A percentile compares a stretch with the other conserved stretches of the same genome.
These are phyloP conservation scores for Cicer cuneatum DNA, from an alignment of 306 rosid genomes.

Conservation along the genomic window DNA sequence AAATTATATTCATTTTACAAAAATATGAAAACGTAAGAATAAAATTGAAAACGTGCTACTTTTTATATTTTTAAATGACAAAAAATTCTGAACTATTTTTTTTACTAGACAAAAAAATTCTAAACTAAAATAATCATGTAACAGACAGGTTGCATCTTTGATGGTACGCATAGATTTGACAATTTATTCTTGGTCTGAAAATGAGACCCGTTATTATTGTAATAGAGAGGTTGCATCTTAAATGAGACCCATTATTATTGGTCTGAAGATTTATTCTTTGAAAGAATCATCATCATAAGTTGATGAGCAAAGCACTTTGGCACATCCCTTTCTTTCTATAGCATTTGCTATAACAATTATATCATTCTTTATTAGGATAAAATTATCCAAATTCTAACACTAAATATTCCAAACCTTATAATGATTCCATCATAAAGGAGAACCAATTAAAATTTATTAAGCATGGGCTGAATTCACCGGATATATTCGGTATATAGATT, in stretches of 20 bases:
- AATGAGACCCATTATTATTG: slow-evolving; percentile 46
- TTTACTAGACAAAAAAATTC: too few species aligned
- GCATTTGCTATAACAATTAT: slow-evolving; percentile 35
- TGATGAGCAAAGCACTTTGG: slow-evolving; percentile 40
- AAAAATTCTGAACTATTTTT: too few species aligned
- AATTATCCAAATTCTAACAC: slow-evolving; percentile 43
- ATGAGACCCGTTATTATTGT: slow-evolving; percentile 43
- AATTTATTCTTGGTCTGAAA: slow-evolving; percentile 23
- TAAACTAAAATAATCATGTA: too few species aligned
- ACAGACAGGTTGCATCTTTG: not conserved
- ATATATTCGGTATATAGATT: slow-evolving; percentile 30
- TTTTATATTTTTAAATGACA: too few species aligned
- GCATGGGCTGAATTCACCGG: slow-evolving; percentile 50
- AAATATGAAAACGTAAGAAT: too few species aligned
- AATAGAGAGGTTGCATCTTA: slow-evolving; percentile 8
- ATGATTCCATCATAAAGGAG: slow-evolving; percentile 25
- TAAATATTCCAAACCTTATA: slow-evolving; percentile 38
- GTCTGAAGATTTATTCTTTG: slow-evolving; percentile 40
- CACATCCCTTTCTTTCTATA: slow-evolving; percentile 45
- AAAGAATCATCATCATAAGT: slow-evolving; percentile 41
- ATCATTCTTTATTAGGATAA: slow-evolving; percentile 35
- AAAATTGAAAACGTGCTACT: too few species aligned
- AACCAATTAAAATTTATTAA: slow-evolving; percentile 19
- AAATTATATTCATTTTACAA: too few species aligned
- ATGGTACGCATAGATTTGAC: slow-evolving; percentile 39